A percentile compares a stretch with the other conserved stretches of the same genome.
Evolutionary conservation across 2,329 filamentous ascomycete species (phyloP).

Genomic region (Annulohypoxylon truncatum): DNA sequence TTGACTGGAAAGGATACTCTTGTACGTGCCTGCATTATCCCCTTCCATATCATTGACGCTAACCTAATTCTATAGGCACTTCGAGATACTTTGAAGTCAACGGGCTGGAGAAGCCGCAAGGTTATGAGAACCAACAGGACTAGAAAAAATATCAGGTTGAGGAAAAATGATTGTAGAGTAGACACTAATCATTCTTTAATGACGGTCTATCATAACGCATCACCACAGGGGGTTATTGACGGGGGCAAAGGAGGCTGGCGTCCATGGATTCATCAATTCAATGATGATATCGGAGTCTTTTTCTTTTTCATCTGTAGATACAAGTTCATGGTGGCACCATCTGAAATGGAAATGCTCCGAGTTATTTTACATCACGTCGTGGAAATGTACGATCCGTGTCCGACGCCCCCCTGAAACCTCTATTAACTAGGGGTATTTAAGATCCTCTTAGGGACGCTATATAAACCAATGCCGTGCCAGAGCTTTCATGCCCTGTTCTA

Average conservation of each 20-base stretch:
- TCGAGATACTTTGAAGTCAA: constrained; percentile 87
- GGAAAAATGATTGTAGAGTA: constrained; percentile 35
- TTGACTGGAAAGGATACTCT: constrained; percentile 99
- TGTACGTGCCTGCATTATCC: constrained; percentile 69
- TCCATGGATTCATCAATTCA: constrained; percentile 44
- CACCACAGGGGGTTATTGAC: constrained; percentile 30
- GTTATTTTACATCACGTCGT: constrained; percentile 25
- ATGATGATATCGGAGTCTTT: constrained; percentile 31
- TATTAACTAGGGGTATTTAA: neutral
- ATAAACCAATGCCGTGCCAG: neutral
- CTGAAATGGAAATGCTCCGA: constrained; percentile 35
- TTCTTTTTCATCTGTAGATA: constrained; percentile 42
- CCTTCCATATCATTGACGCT: constrained; percentile 9
- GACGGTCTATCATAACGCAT: constrained; percentile 39
- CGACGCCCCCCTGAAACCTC: neutral
- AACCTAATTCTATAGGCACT: constrained; percentile 69
- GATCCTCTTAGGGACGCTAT: neutral
- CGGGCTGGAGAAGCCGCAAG: constrained; percentile 82
- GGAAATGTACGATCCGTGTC: constrained; percentile 38
- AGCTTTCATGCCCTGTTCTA: constrained; percentile 12
- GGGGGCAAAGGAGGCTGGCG: constrained; percentile 42
- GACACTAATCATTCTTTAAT: constrained; percentile 36
- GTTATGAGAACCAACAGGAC: constrained; percentile 79
- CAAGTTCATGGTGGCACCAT: constrained; percentile 35
- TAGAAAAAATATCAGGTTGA: constrained; percentile 48